Percentiles rank a stretch among this genome's conserved stretches.
Conservation (phyloP, 805 yeast genomes). For the Myxozyma lipomycoides region DNA sequence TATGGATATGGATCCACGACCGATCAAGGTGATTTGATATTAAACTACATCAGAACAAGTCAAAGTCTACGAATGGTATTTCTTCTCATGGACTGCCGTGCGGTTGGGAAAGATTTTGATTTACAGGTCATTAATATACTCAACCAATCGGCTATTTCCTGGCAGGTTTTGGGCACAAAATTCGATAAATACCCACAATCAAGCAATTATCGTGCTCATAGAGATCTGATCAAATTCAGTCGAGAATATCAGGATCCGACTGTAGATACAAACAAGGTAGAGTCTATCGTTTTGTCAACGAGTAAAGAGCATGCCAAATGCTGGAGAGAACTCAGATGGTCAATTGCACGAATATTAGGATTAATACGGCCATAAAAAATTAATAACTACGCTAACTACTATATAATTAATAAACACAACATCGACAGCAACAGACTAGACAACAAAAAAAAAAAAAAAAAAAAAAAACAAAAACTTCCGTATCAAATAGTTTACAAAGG, state of each 20-base stretch:
- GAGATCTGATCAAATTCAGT: background rate
- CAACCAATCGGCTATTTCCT: conserved; percentile 1
- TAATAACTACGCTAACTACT: background rate
- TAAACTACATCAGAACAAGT: conserved; percentile 52
- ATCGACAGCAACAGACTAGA: background rate
- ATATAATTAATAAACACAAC: background rate
- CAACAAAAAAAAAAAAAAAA: background rate
- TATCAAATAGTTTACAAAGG: conserved; percentile 42
- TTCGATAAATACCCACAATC: conserved; percentile 7
- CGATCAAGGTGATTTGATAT: conserved; percentile 65
- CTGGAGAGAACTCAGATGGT: background rate
- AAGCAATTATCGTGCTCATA: background rate
- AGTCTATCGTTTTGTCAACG: background rate
- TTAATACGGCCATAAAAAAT: background rate
- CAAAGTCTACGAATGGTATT: conserved; percentile 39
- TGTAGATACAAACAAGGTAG: background rate
- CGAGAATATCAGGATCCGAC: background rate
- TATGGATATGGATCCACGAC: conserved; percentile 69
- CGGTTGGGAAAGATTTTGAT: conserved; percentile 4
- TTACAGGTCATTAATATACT: conserved; percentile 6
- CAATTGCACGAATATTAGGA: background rate
- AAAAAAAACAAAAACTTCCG: background rate
- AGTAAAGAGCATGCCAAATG: background rate
- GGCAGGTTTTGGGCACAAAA: conserved; percentile 20
- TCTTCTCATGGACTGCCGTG: conserved; percentile 8